phyloP scores from a whole-genome alignment of 2,329 filamentous ascomycete genomes.

The Plectosphaerella plurivora region DNA sequence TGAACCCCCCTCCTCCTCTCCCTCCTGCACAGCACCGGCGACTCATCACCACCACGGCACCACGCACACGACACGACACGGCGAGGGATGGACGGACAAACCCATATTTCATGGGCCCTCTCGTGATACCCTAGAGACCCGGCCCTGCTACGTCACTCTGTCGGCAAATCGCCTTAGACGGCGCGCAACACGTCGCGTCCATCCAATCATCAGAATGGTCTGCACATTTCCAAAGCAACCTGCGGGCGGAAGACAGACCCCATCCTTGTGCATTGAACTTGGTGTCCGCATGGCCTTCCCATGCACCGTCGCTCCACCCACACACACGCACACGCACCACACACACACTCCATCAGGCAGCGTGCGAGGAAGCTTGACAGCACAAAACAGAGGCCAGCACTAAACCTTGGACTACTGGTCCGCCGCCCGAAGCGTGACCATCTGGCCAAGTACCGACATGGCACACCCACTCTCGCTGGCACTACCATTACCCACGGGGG shows the following conservation, averaged over 20 bases:
- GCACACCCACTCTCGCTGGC: neutral
- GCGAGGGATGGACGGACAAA: neutral
- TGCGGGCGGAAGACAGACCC: neutral
- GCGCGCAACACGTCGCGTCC: neutral
- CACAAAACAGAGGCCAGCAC: constrained; percentile 2
- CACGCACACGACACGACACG: neutral
- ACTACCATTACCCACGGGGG: neutral
- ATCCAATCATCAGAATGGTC: neutral
- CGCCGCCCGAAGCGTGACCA: neutral
- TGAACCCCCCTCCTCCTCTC: too few relatives aligned
- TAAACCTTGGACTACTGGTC: constrained; percentile 1
- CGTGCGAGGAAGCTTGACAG: constrained; percentile 1
- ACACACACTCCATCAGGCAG: too few relatives aligned
- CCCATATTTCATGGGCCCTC: neutral
- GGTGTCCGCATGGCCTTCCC: neutral
- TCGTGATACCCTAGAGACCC: neutral
- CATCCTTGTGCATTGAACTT: neutral
- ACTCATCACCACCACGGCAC: too few relatives aligned
- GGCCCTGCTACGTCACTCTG: neutral
- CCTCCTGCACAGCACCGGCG: too few relatives aligned
- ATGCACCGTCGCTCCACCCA: neutral
- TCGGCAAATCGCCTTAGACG: neutral
- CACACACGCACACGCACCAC: neutral
- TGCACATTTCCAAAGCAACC: neutral
- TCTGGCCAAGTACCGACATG: constrained; percentile 1